A percentile compares a stretch with the other conserved stretches of the same genome.
phyloP scores from a whole-genome alignment of 2,329 filamentous ascomycete genomes.

The Fusarium siculi region DNA sequence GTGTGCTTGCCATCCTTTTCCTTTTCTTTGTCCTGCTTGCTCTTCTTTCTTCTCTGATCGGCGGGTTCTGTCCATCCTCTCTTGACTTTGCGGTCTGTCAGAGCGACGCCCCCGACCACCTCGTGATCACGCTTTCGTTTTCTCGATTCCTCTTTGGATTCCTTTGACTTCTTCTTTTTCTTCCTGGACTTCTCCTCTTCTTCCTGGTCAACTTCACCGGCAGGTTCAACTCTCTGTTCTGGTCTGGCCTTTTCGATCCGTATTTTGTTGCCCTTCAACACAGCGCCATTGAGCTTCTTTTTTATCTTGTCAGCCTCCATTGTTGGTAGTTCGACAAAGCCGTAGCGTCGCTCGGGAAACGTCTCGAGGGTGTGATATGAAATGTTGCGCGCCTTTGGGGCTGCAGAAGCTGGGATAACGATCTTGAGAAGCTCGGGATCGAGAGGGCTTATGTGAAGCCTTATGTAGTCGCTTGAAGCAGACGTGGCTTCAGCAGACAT shows the following conservation, averaged over 20 bases:
- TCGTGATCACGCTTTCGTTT: conserved; percentile 65
- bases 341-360: conserved; percentile 90
- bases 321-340: conserved; percentile 84
- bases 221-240: conserved; percentile 52
- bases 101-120: conserved; percentile 72
- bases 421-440: conserved; percentile 77
- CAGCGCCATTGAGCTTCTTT: conserved; percentile 89
- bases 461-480: conserved; percentile 45
- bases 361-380: conserved; percentile 90
- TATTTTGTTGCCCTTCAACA: conserved; percentile 86
- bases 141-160: conserved; percentile 50
- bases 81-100: conserved; percentile 84
- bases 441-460: conserved; percentile 88
- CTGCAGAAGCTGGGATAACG: conserved; percentile 74
- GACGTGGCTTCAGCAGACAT: conserved; percentile 40
- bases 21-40: conserved; percentile 58
- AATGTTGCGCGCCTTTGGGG: conserved; percentile 77
- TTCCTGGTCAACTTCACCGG: conserved; percentile 48
- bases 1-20: conserved; percentile 62
- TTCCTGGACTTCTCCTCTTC: conserved; percentile 48
- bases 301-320: conserved; percentile 90
- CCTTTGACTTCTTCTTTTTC: conserved; percentile 47
- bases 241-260: conserved; percentile 83
- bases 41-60: conserved; percentile 59
- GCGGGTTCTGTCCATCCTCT: conserved; percentile 85